Evolutionary conservation across 768 basidiomycete genomes (phyloP).

Genomic region (Boletus sp.): DNA sequence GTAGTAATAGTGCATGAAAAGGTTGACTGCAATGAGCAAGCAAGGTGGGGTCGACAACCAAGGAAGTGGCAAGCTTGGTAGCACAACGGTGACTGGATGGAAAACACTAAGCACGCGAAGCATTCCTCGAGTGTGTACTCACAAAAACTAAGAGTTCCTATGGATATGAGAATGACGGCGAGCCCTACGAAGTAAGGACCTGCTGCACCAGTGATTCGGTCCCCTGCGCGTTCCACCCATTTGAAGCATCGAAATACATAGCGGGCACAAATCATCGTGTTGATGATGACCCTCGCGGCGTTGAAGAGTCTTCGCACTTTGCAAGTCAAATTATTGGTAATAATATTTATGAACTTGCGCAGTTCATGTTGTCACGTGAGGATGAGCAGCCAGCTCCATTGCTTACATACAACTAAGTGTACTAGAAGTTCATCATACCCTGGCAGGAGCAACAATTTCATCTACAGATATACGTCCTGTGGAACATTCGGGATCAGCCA

Average conservation of each 20-base stretch:
- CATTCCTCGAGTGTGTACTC: conserved; percentile 31
- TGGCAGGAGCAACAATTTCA: neutral
- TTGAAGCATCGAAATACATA: conserved; percentile 56
- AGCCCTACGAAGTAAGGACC: conserved; percentile 87
- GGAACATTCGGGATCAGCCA: no score
- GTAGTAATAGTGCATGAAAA: conserved; percentile 81
- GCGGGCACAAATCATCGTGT: conserved; percentile 27
- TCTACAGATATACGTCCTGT: neutral
- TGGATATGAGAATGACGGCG: conserved; percentile 67
- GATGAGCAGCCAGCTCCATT: no score
- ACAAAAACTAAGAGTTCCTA: conserved; percentile 81
- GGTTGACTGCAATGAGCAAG: conserved; percentile 70
- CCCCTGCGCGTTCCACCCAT: conserved; percentile 66
- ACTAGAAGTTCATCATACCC: no score
- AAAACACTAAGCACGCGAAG: neutral
- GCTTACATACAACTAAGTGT: no score
- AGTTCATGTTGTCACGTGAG: neutral
- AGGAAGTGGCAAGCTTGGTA: conserved; percentile 58
- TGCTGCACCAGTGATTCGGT: conserved; percentile 82
- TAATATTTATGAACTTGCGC: neutral
- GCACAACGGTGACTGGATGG: conserved; percentile 70
- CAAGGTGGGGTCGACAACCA: conserved; percentile 65
- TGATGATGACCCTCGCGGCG: neutral
- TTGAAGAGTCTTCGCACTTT: no score
- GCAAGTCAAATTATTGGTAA: neutral